Evolutionary conservation across 2,329 filamentous ascomycete species (phyloP), one percentile per base, ranked within the genome.

Genomic region (Phyllachora maydis): DNA sequence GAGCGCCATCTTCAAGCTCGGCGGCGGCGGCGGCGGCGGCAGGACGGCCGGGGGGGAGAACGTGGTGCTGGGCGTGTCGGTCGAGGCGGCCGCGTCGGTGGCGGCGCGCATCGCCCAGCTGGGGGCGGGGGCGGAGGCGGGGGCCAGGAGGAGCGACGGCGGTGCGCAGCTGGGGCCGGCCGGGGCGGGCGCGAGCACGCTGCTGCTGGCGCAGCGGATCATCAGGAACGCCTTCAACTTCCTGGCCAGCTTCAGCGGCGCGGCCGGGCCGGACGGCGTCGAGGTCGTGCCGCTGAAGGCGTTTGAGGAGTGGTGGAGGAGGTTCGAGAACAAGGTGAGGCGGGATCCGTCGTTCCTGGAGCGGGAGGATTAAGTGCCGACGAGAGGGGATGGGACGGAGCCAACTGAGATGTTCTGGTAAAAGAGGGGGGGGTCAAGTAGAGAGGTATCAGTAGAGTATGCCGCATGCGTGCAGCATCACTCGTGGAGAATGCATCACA

Each of bases 141-240:
- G 26, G 29, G n/a, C 35, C 24, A 43, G 35, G 25, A 26, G 47
- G 13, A 40, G n/a, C n/a, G n/a, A n/a, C n/a, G n/a, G n/a, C n/a
- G n/a, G n/a, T n/a, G 36, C 26, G 40, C 31, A 11, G 31, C 35
- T 28, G 23, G 24, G 25, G 11, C 35, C 40, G 14, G 23, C n/a
- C 27, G 22, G 9, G 14, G 38, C 29, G 14, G 49, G 52, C 22
- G 56, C 68, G 2, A 57, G 64, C n/a, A 88, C 81, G 1, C 68
- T 78, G 32, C 54, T 81, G 3, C 58, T 98, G 13, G 88, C 88
- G 15, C 82, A 95, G 49, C 60, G 79, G 32, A 93, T 98, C 36
- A 95, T 98, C 38, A 75, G 79, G 37, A 92, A 93, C 46, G 88
- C 85, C 9, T 98, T 95, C 48, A 93, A 98, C 49, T 95, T 92